phyloP scores from a whole-genome alignment of 1,139 yeast genomes.

The Geotrichum reessii region DNA sequence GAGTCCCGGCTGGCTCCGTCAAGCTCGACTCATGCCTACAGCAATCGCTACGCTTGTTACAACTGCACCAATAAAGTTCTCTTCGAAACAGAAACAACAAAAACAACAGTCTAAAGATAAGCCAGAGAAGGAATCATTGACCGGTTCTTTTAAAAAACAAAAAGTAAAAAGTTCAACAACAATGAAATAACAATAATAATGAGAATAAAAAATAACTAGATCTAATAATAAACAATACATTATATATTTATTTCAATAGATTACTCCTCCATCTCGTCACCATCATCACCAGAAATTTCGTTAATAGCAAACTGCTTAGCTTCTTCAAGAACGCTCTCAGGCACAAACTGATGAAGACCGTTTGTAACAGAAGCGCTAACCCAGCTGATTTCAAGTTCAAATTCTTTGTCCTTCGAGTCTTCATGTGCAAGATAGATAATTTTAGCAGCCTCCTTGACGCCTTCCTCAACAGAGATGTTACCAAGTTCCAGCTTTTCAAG shows the following conservation, averaged over 20 bases:
- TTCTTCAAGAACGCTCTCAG: constrained; percentile 68
- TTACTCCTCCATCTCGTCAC: constrained; percentile 44
- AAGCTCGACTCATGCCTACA: constrained; percentile 6
- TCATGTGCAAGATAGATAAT: constrained; percentile 93
- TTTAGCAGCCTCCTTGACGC: constrained; percentile 88
- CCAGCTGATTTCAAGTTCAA: constrained; percentile 94
- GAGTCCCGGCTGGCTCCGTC: constrained; percentile 15
- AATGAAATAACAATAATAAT: neutral
- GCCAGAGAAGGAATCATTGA: neutral
- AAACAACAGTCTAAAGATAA: neutral
- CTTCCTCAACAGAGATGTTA: constrained; percentile 66
- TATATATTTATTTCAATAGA: neutral
- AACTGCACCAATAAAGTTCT: constrained; percentile 11
- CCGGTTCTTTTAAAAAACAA: neutral
- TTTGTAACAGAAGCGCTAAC: constrained; percentile 65
- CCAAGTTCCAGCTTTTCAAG: constrained; percentile 81
- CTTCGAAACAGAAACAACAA: neutral
- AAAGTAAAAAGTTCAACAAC: neutral
- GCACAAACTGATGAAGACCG: constrained; percentile 77
- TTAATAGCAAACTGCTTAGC: constrained; percentile 79
- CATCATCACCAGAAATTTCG: constrained; percentile 64
- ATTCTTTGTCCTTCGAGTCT: constrained; percentile 95
- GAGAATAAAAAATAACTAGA: neutral
- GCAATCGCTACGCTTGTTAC: constrained; percentile 11
- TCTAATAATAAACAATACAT: neutral